phyloP scores from a whole-genome alignment of 2,329 filamentous ascomycete species.

The Bisporella sp. region DNA sequence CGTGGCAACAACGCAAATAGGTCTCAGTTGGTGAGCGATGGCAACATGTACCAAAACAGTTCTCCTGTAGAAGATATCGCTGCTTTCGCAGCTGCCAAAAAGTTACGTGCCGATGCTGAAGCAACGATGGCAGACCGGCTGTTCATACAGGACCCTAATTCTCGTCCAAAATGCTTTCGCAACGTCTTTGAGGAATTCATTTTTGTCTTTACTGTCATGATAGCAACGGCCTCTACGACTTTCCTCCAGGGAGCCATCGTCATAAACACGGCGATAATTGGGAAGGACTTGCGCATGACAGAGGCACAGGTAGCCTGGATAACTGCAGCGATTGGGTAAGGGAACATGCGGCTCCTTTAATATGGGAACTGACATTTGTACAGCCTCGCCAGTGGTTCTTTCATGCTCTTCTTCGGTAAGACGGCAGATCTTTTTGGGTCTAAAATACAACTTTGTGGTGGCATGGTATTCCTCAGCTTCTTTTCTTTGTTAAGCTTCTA shows the following conservation, averaged over 20 bases:
- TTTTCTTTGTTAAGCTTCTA: conserved; percentile 54
- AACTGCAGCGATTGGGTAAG: conserved; percentile 49
- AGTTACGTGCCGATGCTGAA: conserved; percentile 8
- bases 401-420: conserved; percentile 60
- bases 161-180: conserved; percentile 15
- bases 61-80: too few species aligned
- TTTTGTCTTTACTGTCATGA: conserved; percentile 41
- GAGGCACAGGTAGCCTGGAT: conserved; percentile 64
- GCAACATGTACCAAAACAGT: too few species aligned
- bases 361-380: conserved; percentile 2
- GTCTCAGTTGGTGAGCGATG: too few species aligned
- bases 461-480: conserved; percentile 51
- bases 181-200: conserved; percentile 18
- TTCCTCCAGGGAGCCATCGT: conserved; percentile 53
- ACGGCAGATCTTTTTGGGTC: conserved; percentile 61
- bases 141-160: conserved; percentile 14
- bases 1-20: too few species aligned
- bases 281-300: conserved; percentile 53
- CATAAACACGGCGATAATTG: conserved; percentile 56
- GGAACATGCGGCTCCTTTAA: background rate
- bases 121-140: conserved; percentile 20
- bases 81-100: too few species aligned
- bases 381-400: conserved; percentile 54
- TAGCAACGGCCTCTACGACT: conserved; percentile 56
- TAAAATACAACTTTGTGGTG: conserved; percentile 50